A percentile compares a stretch with the other conserved stretches of the same genome.
phyloP scores from a whole-genome alignment of 257 asterid species.

The Primulina eburnea region DNA sequence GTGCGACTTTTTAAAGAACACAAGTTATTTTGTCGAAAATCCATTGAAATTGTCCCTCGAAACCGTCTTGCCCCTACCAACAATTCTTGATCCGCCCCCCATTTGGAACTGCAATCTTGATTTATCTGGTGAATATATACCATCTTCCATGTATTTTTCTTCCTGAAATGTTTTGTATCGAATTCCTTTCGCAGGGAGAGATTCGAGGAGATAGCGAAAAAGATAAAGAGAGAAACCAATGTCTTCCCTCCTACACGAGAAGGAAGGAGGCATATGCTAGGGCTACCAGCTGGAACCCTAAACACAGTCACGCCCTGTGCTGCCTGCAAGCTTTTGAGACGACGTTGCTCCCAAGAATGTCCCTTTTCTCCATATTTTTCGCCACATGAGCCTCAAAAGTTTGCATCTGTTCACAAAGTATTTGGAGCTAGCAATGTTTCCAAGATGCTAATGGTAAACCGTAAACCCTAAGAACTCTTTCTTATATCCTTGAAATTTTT shows the following conservation, averaged over 20 bases:
- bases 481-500: too few relatives aligned
- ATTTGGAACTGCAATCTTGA: not conserved
- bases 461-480: slow-evolving; percentile 7
- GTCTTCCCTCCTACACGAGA: slow-evolving; percentile 31
- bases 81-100: too few relatives aligned
- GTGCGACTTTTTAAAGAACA: too few relatives aligned
- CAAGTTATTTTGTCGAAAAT: too few relatives aligned
- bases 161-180: too few relatives aligned
- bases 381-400: slow-evolving; percentile 79
- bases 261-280: slow-evolving; percentile 44
- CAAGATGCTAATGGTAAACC: slow-evolving; percentile 75
- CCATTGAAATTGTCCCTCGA: too few relatives aligned
- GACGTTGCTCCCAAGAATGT: slow-evolving; percentile 87
- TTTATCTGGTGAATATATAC: not conserved
- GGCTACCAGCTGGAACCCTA: slow-evolving; percentile 33
- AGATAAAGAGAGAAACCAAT: slow-evolving; percentile 71
- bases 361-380: slow-evolving; percentile 88
- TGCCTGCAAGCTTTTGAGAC: slow-evolving; percentile 80
- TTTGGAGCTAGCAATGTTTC: slow-evolving; percentile 95
- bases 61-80: too few relatives aligned
- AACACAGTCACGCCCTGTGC: slow-evolving; percentile 87
- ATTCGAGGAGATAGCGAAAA: slow-evolving; percentile 76
- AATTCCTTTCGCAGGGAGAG: slow-evolving; percentile 46
- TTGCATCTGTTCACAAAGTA: slow-evolving; percentile 86
- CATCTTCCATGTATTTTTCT: not conserved